Evolutionary conservation across 257 asterid genomes (phyloP).

Genomic region (Solanum dulcamara): DNA sequence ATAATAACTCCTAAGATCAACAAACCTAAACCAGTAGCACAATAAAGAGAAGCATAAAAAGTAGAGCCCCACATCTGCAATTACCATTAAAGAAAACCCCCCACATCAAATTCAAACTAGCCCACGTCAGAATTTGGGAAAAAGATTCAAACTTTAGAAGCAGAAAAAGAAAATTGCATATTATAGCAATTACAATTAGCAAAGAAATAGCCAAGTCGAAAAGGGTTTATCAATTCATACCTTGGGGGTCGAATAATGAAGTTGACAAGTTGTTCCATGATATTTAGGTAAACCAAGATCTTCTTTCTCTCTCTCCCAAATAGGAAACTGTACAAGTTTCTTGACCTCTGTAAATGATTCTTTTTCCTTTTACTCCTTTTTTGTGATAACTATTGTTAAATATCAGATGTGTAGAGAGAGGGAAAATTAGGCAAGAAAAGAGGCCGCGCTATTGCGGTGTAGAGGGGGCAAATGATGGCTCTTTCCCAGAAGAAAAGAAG

Average conservation of each 20-base stretch:
- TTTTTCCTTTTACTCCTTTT: not conserved
- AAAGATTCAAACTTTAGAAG: conserved; percentile 15
- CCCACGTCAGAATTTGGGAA: not conserved
- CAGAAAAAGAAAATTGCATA: not conserved
- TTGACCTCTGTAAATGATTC: not conserved
- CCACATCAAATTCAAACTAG: conserved; percentile 4
- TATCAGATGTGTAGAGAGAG: not conserved
- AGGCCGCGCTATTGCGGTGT: not conserved
- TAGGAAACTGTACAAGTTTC: not conserved
- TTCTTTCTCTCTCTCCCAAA: conserved; percentile 1
- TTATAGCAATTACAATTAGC: not conserved
- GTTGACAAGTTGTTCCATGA: conserved; percentile 94
- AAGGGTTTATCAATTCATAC: conserved; percentile 19
- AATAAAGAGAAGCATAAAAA: not conserved
- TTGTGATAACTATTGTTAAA: no score
- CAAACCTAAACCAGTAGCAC: not conserved
- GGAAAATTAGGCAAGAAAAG: not conserved
- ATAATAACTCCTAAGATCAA: not conserved
- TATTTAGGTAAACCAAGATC: conserved; percentile 37
- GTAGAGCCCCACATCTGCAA: not conserved
- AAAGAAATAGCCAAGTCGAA: not conserved
- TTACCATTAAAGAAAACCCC: not conserved
- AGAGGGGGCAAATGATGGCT: not conserved
- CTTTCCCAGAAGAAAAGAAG: not conserved
- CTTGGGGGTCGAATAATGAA: conserved; percentile 97